Evolutionary conservation across 768 basidiomycete species (phyloP), one percentile per base, ranked within the genome.

Genomic region (Suillus occidentalis): DNA sequence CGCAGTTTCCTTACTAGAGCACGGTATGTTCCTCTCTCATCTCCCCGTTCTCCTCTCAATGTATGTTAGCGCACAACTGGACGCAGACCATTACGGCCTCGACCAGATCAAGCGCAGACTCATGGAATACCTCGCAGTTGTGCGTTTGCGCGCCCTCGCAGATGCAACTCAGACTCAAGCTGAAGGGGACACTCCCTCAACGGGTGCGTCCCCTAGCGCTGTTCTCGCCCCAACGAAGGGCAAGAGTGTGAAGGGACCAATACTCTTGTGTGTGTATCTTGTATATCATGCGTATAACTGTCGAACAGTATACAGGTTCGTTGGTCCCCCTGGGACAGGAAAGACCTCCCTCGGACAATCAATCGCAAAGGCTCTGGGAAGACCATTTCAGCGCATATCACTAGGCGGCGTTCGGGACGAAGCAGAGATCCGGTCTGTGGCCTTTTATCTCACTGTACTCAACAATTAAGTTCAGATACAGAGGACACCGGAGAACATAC

Each of bases 321-420:
- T 94, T 40, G 95, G 95, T 12, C 95, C 95, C 12, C 95, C 95
- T 0, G 95, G 95, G 3, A 91, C 89, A 0, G 95, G 94, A 40
- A 96, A 97, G 78, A 97, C 95, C 0, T 94, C 92, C 1, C 87
- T 98, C 2, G 95, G 95, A 0, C 90, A 91, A 69, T 94, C 91
- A 0, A 85, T 98, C 36, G 95, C 95, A 4, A 88, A 87, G 49
- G 90, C 94, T 0, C 83, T 97, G 10, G 83, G 84, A 31, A 81
- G 95, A 52, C 94, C 94, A 2, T 97, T 97, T 83, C 91, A 97
- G 70, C 87, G 95, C 13, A 95, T 97, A 67, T 90, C 93, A 1
- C 83, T 97, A 0, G 95, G 95, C 13, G 95, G 96, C 37, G 93
- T 97, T 9, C 84, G 95, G 3, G 95, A 98, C 70, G 96, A 98